phyloP scores from a whole-genome alignment of 768 basidiomycete species.

The Coprinopsis strossmayeri region DNA sequence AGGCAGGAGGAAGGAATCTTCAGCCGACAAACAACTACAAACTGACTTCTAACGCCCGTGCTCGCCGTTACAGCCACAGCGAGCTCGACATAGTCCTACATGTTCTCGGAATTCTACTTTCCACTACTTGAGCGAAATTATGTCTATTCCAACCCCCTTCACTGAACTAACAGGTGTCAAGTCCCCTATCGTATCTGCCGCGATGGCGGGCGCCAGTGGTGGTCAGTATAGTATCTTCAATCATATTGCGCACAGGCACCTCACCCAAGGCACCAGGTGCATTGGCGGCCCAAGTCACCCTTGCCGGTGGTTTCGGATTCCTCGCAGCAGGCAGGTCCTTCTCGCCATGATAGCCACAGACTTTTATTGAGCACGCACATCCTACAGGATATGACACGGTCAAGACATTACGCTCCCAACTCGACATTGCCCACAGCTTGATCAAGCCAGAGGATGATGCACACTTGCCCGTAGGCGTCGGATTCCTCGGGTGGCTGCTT shows the following conservation, averaged over 20 bases:
- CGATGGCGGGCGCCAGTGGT: slow-evolving; percentile 70
- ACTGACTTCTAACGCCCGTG: slow-evolving; percentile 6
- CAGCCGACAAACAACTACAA: slow-evolving; percentile 22
- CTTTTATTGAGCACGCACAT: too few relatives aligned
- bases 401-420: slow-evolving; percentile 40
- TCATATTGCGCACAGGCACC: slow-evolving; percentile 2
- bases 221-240: slow-evolving; percentile 24
- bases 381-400: slow-evolving; percentile 39
- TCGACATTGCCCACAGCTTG: slow-evolving; percentile 43
- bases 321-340: slow-evolving; percentile 46
- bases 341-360: slow-evolving; percentile 6
- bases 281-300: slow-evolving; percentile 54
- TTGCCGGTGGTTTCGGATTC: slow-evolving; percentile 74
- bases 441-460: slow-evolving; percentile 29
- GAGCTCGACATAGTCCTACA: neutral
- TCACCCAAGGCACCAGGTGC: slow-evolving; percentile 24
- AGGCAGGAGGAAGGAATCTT: slow-evolving; percentile 13
- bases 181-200: slow-evolving; percentile 54
- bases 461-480: slow-evolving; percentile 61
- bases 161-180: slow-evolving; percentile 29
- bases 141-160: neutral
- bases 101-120: too few relatives aligned
- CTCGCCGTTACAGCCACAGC: neutral
- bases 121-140: too few relatives aligned
- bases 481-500: slow-evolving; percentile 67